A percentile compares a stretch with the other conserved stretches of the same genome.
These are phyloP conservation scores for Panus rudis DNA, from an alignment of 768 basidiomycete genomes.

Conservation along the genomic window DNA sequence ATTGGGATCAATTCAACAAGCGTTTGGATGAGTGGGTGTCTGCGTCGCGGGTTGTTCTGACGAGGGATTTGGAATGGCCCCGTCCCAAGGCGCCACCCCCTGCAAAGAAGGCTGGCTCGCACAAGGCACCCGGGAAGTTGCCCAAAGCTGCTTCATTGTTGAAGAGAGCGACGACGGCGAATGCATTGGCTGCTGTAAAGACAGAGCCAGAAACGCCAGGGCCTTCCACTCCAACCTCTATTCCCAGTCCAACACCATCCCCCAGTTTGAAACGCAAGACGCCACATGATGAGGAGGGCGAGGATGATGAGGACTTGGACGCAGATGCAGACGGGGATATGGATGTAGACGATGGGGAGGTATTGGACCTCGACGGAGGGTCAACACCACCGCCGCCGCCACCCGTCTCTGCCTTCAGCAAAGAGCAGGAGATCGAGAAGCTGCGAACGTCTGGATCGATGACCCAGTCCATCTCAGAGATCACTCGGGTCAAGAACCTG, in stretches of 20 bases:
- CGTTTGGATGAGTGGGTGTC: conserved; percentile 97
- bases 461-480: conserved; percentile 98
- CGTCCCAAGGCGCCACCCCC: conserved; percentile 65
- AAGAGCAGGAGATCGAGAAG: conserved; percentile 98
- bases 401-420: conserved; percentile 70
- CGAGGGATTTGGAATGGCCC: conserved; percentile 91
- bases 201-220: conserved; percentile 19
- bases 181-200: conserved; percentile 23
- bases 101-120: conserved; percentile 45
- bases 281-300: conserved; percentile 56
- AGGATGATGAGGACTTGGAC: conserved; percentile 40
- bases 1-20: conserved; percentile 99
- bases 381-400: conserved; percentile 43
- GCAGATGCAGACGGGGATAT: conserved; percentile 41
- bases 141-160: conserved; percentile 46
- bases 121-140: conserved; percentile 61
- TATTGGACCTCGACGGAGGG: conserved; percentile 55
- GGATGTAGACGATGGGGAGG: conserved; percentile 60
- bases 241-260: conserved; percentile 50
- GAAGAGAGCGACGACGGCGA: conserved; percentile 57
- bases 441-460: conserved; percentile 96
- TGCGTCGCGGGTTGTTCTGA: conserved; percentile 77
- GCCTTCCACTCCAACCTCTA: conserved; percentile 19
- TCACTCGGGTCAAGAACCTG: conserved; percentile 96
- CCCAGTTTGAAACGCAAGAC: conserved; percentile 62